Evolutionary conservation across 2,329 filamentous ascomycete genomes (phyloP).

Genomic region (Fusarium equiseti): DNA sequence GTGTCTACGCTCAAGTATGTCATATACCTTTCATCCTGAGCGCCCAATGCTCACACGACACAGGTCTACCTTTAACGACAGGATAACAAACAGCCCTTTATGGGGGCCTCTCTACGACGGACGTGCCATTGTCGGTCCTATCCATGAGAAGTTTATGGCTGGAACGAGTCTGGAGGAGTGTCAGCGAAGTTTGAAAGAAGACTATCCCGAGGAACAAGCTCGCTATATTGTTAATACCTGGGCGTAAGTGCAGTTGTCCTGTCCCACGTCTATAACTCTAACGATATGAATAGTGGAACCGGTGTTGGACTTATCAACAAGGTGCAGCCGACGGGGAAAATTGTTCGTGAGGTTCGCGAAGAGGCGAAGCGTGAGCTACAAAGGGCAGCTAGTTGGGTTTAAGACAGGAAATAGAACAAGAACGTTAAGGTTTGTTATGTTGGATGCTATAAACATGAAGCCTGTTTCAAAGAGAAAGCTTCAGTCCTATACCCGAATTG

Average conservation of each 20-base stretch:
- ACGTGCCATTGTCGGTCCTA: constrained; percentile 55
- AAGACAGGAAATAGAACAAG: neutral
- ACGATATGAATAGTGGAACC: constrained; percentile 53
- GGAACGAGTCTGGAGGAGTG: constrained; percentile 60
- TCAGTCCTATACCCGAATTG: too few species aligned
- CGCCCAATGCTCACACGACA: neutral
- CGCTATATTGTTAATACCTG: constrained; percentile 53
- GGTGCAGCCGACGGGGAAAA: constrained; percentile 56
- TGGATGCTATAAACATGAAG: constrained; percentile 22
- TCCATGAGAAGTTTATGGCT: constrained; percentile 55
- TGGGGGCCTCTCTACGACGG: constrained; percentile 61
- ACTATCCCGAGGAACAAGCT: constrained; percentile 52
- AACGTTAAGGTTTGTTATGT: neutral
- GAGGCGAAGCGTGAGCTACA: constrained; percentile 53
- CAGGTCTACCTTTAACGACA: constrained; percentile 59
- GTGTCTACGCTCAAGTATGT: constrained; percentile 60
- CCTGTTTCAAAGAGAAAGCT: constrained; percentile 1
- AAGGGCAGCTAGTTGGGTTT: constrained; percentile 43
- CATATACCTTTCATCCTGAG: neutral
- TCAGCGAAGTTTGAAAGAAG: constrained; percentile 53
- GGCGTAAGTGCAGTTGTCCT: constrained; percentile 50
- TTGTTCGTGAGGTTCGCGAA: constrained; percentile 57
- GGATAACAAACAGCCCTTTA: constrained; percentile 53
- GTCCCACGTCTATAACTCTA: neutral
- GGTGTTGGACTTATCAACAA: constrained; percentile 61